phyloP scores from a whole-genome alignment of 495 filamentous ascomycete species.

The Aspergillus sclerotiicarbonarius region DNA sequence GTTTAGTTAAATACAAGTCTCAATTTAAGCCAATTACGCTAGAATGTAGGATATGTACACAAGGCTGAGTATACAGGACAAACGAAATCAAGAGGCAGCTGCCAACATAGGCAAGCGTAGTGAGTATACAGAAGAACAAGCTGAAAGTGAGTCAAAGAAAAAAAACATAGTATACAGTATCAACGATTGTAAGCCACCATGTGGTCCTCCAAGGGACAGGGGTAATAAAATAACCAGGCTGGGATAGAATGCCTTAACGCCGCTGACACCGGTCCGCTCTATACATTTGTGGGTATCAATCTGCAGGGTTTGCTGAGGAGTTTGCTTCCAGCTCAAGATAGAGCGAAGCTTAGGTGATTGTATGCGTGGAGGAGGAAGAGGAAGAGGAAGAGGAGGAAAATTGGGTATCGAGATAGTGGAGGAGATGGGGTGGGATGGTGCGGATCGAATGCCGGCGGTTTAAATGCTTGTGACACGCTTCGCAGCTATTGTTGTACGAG shows the following conservation, averaged over 20 bases:
- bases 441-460: slow-evolving; percentile 6
- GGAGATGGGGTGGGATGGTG: slow-evolving; percentile 7
- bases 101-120: slow-evolving; percentile 13
- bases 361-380: slow-evolving; percentile 8
- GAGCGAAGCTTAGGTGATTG: slow-evolving; percentile 2
- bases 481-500: slow-evolving; percentile 34
- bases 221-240: slow-evolving; percentile 5
- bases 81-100: slow-evolving; percentile 8
- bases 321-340: slow-evolving; percentile 8
- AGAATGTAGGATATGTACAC: neutral
- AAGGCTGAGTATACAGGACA: neutral
- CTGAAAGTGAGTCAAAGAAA: slow-evolving; percentile 6
- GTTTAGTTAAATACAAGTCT: neutral
- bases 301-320: slow-evolving; percentile 21
- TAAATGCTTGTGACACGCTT: slow-evolving; percentile 52
- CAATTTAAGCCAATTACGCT: neutral
- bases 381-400: slow-evolving; percentile 8
- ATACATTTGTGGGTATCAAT: slow-evolving; percentile 44
- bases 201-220: neutral
- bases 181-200: neutral
- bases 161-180: slow-evolving; percentile 13
- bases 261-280: slow-evolving; percentile 37
- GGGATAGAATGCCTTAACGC: slow-evolving; percentile 27
- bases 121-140: slow-evolving; percentile 3
- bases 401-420: slow-evolving; percentile 1